These are phyloP conservation scores for Chlorella sp. DNA, from an alignment of 139 green algal species.

Conservation along the genomic window DNA sequence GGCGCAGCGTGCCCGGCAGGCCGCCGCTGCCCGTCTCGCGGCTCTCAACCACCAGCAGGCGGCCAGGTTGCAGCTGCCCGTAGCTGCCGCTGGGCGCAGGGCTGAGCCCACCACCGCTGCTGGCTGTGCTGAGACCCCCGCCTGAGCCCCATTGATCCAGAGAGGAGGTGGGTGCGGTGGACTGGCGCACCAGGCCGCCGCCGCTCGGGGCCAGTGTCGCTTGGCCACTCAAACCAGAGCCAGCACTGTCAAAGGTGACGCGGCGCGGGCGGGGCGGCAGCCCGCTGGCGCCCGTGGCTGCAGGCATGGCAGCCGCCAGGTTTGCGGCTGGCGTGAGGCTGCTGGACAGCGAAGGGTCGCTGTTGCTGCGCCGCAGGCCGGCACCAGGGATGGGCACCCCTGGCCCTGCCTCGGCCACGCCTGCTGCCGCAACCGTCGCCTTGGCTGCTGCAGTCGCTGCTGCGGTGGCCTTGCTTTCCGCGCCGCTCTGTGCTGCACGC, in stretches of 20 bases:
- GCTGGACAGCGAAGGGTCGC: constrained; percentile 22
- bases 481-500: background rate
- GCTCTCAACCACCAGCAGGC: constrained; percentile 9
- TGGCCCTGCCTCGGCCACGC: background rate
- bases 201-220: background rate
- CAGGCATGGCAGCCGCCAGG: background rate
- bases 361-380: constrained; percentile 43
- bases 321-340: background rate
- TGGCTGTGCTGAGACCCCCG: too few species aligned
- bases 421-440: background rate
- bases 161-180: background rate
- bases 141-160: background rate
- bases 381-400: background rate
- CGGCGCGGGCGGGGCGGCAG: background rate
- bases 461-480: background rate
- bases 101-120: too few species aligned
- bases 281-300: too few species aligned
- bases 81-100: background rate
- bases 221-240: background rate
- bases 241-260: constrained; percentile 1
- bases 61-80: background rate
- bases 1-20: background rate
- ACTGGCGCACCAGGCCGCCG: background rate
- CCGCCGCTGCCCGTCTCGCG: background rate
- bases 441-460: background rate